Evolutionary conservation across 345 rosid genomes (phyloP).

Genomic region (Pseudoturritis turrita): DNA sequence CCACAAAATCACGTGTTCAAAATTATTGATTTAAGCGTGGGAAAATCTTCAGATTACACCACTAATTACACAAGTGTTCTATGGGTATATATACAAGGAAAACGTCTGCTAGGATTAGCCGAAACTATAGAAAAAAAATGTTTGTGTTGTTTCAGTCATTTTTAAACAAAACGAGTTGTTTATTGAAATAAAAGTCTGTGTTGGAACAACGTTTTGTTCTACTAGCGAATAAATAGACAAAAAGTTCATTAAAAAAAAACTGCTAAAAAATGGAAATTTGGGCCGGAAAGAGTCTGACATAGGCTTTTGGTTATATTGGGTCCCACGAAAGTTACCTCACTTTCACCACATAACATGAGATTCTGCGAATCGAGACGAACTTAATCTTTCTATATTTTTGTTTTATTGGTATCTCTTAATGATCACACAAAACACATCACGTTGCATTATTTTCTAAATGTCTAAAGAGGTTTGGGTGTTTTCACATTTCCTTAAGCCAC

Average conservation of each 20-base stretch:
- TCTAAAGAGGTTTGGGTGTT: neutral
- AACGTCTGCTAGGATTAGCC: too few relatives aligned
- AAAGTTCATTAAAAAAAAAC: neutral
- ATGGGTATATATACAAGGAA: too few relatives aligned
- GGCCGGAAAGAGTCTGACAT: slow-evolving; percentile 4
- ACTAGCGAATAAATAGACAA: neutral
- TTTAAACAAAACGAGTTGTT: too few relatives aligned
- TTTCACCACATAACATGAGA: slow-evolving; percentile 15
- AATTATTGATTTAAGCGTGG: too few relatives aligned
- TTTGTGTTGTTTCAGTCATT: too few relatives aligned
- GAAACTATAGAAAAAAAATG: too few relatives aligned
- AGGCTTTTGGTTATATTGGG: neutral
- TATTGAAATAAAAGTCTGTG: too few relatives aligned
- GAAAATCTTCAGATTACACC: too few relatives aligned
- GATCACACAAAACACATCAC: slow-evolving; percentile 25
- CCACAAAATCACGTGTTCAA: too few relatives aligned
- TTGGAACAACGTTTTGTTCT: too few relatives aligned
- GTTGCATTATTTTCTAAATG: slow-evolving; percentile 10
- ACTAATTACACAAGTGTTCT: too few relatives aligned
- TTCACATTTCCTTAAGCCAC: neutral
- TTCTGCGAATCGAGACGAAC: neutral
- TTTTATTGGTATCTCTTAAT: neutral
- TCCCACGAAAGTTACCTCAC: neutral
- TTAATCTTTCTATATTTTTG: neutral
- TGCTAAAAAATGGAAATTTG: neutral